These are phyloP conservation scores for Cunninghamia lanceolata DNA, from an alignment of 75 land plant genomes.

Conservation along the genomic window DNA sequence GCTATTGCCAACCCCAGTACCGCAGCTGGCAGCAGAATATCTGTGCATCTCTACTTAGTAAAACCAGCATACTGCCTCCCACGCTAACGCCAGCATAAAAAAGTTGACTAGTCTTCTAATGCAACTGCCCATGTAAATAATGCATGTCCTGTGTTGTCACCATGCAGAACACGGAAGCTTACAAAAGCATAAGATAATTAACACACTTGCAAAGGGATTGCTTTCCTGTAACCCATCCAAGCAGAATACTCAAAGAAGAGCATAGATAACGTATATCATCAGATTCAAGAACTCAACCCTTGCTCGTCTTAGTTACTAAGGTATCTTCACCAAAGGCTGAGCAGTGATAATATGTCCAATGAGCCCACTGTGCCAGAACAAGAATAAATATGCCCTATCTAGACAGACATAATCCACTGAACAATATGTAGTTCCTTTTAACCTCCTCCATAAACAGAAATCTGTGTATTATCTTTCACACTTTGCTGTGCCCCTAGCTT, in stretches of 20 bases:
- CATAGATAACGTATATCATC: no score
- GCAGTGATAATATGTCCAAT: not conserved
- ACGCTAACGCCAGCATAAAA: slow-evolving; percentile 20
- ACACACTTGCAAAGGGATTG: not conserved
- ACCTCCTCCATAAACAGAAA: no score
- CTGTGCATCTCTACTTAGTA: slow-evolving; percentile 73
- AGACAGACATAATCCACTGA: no score
- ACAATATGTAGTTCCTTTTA: no score
- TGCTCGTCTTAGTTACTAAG: not conserved
- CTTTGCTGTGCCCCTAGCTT: no score
- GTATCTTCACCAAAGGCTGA: not conserved
- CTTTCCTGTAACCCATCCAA: no score
- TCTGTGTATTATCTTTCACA: no score
- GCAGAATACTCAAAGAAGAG: not conserved
- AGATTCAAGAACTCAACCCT: not conserved
- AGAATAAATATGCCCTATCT: no score
- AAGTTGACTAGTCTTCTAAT: not conserved
- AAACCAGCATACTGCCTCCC: slow-evolving; percentile 57
- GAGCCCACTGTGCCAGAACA: not conserved
- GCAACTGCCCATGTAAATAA: not conserved
- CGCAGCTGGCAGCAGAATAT: slow-evolving; percentile 54
- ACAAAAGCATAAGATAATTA: not conserved
- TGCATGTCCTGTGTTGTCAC: not conserved
- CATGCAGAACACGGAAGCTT: not conserved
- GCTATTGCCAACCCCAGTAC: slow-evolving; percentile 48